Evolutionary conservation across 768 basidiomycete genomes (phyloP).

Genomic region (Hypsizygus marmoreus): DNA sequence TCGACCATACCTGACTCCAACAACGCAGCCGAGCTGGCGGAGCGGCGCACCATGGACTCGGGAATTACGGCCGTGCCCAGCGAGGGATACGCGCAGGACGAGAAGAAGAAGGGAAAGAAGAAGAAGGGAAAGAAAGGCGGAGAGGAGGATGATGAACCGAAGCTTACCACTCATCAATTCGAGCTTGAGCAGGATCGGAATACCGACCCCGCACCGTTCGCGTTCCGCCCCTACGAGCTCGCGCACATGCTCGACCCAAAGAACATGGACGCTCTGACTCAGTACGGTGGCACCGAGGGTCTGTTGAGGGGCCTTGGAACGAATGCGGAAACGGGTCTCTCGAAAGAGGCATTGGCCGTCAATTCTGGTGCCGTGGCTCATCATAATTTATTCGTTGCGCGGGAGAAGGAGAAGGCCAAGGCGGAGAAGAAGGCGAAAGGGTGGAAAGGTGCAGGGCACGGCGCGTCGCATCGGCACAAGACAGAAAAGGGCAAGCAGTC

Average conservation of each 20-base stretch:
- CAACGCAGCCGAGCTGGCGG: conserved; percentile 31
- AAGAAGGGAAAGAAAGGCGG: conserved; percentile 26
- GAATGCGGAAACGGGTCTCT: conserved; percentile 50
- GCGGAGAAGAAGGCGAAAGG: conserved; percentile 20
- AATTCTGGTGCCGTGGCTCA: conserved; percentile 17
- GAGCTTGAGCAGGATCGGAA: conserved; percentile 40
- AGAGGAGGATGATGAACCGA: conserved; percentile 24
- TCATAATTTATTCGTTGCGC: conserved; percentile 4
- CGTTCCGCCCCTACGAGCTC: conserved; percentile 69
- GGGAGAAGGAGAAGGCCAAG: conserved; percentile 12
- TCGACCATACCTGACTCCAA: conserved; percentile 53
- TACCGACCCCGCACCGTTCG: conserved; percentile 70
- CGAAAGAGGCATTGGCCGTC: conserved; percentile 16
- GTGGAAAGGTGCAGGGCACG: conserved; percentile 22
- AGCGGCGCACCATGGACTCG: conserved; percentile 40
- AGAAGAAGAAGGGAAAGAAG: conserved; percentile 24
- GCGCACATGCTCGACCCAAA: conserved; percentile 93
- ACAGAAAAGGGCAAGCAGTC: conserved; percentile 18
- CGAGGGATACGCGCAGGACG: conserved; percentile 15
- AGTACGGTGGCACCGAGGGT: conserved; percentile 69
- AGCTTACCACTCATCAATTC: conserved; percentile 31
- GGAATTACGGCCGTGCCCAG: conserved; percentile 35
- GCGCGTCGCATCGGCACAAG: conserved; percentile 30
- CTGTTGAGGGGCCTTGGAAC: conserved; percentile 79
- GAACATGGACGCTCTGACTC: conserved; percentile 61